These are phyloP conservation scores for Nigrograna mackinnonii DNA, from an alignment of 2,329 filamentous ascomycete species.

Conservation along the genomic window DNA sequence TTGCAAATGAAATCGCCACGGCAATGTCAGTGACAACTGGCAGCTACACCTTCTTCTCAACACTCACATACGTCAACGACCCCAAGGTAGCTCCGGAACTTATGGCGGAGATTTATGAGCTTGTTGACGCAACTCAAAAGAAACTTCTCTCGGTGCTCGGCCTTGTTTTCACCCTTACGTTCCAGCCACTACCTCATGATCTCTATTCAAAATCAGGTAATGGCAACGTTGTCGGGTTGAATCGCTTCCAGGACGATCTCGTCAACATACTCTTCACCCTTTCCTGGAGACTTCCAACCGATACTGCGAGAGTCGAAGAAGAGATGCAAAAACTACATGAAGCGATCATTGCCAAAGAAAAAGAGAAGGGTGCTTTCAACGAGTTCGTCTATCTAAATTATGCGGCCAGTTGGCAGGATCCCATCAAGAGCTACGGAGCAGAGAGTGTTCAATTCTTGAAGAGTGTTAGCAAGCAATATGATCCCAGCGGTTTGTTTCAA, in stretches of 20 bases:
- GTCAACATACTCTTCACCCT: conserved; percentile 20
- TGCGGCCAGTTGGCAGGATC: conserved; percentile 39
- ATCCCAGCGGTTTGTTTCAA: conserved; percentile 40
- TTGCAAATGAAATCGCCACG: conserved; percentile 17
- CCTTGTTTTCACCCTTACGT: conserved; percentile 17
- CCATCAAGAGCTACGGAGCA: conserved; percentile 34
- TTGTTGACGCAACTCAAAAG: conserved; percentile 13
- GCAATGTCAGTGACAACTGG: conserved; percentile 3
- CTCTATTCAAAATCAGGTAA: conserved; percentile 19
- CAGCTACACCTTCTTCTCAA: conserved; percentile 17
- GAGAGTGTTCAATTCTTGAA: conserved; percentile 28
- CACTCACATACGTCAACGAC: conserved; percentile 21
- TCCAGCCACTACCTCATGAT: conserved; percentile 19
- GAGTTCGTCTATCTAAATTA: conserved; percentile 39
- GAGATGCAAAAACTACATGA: conserved; percentile 14
- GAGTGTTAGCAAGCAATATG: conserved; percentile 37
- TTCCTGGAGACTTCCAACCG: conserved; percentile 14
- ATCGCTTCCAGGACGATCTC: conserved; percentile 21
- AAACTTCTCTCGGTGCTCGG: conserved; percentile 14
- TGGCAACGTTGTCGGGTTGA: conserved; percentile 21
- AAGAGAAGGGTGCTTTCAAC: conserved; percentile 17
- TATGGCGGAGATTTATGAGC: conserved; percentile 14
- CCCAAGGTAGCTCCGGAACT: conserved; percentile 7
- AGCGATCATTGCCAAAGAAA: conserved; percentile 11
- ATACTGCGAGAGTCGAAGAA: conserved; percentile 15